Conservation (phyloP, 805 yeast species). For the Candida andamanensis region DNA sequence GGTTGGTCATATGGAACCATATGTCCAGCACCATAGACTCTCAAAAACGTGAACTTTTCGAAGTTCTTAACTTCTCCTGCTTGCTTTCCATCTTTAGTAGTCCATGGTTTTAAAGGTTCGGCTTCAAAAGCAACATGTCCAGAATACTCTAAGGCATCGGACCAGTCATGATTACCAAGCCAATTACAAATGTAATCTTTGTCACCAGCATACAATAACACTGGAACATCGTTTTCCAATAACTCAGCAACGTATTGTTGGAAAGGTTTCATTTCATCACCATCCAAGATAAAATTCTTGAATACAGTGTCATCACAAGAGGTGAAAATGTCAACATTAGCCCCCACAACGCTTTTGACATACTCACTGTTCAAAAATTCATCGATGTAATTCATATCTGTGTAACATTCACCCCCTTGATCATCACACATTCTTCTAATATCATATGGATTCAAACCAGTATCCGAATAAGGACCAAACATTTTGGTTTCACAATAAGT, state of each 20-base stretch:
- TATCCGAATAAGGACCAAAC: slow-evolving; percentile 30
- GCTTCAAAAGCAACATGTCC: slow-evolving; percentile 16
- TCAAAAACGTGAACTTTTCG: slow-evolving; percentile 70
- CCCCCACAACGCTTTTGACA: slow-evolving; percentile 56
- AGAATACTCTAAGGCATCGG: slow-evolving; percentile 27
- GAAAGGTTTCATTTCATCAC: slow-evolving; percentile 67
- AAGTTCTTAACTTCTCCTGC: slow-evolving; percentile 75
- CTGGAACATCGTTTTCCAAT: slow-evolving; percentile 35
- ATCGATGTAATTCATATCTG: slow-evolving; percentile 44
- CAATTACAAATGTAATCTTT: slow-evolving; percentile 44
- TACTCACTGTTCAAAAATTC: slow-evolving; percentile 47
- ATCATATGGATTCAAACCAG: slow-evolving; percentile 62
- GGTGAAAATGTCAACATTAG: slow-evolving; percentile 43
- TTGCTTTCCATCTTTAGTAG: slow-evolving; percentile 30
- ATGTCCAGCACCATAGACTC: slow-evolving; percentile 89
- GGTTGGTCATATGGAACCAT: slow-evolving; percentile 95
- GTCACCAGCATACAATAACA: slow-evolving; percentile 41
- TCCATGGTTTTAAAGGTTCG: slow-evolving; percentile 36
- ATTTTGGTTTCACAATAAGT: slow-evolving; percentile 25
- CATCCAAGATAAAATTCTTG: slow-evolving; percentile 48
- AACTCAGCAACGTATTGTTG: slow-evolving; percentile 53
- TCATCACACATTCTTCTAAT: slow-evolving; percentile 49
- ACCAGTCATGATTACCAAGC: slow-evolving; percentile 42
- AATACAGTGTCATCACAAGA: slow-evolving; percentile 47
- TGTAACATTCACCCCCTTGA: slow-evolving; percentile 50